These are phyloP conservation scores for Gnetum montanum DNA, from an alignment of 75 land plant species.

Conservation along the genomic window DNA sequence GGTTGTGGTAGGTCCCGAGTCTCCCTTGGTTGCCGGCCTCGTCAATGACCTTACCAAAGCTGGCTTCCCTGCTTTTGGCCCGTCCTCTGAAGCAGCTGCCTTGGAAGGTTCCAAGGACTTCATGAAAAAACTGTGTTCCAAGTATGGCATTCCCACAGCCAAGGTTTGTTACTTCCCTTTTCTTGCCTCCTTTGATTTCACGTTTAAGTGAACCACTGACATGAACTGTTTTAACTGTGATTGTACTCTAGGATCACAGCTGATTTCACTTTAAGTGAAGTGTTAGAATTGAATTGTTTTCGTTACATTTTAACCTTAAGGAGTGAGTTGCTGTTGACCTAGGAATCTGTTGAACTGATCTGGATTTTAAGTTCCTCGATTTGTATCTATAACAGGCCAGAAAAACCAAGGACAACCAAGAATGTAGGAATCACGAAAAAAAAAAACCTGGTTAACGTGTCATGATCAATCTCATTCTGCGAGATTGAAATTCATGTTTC, in stretches of 20 bases:
- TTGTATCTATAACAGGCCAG: neutral
- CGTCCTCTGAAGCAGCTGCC: slow-evolving; percentile 90
- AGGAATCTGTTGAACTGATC: neutral
- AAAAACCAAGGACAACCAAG: too few relatives aligned
- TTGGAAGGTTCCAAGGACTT: slow-evolving; percentile 92
- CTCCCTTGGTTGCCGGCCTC: slow-evolving; percentile 87
- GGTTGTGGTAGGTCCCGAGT: slow-evolving; percentile 94
- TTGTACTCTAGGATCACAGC: too few relatives aligned
- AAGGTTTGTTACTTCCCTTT: slow-evolving; percentile 31
- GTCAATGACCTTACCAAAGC: slow-evolving; percentile 65
- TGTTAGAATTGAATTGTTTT: too few relatives aligned
- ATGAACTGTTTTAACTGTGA: too few relatives aligned
- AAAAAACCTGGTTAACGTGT: neutral
- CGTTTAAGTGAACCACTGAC: neutral
- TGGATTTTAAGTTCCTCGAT: neutral
- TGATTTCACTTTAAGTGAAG: too few relatives aligned
- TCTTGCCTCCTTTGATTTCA: neutral
- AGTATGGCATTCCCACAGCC: slow-evolving; percentile 91
- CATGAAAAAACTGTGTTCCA: slow-evolving; percentile 89
- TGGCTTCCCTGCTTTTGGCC: slow-evolving; percentile 88
- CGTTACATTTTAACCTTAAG: too few relatives aligned
- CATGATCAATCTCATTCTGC: neutral
- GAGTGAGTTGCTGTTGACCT: too few relatives aligned
- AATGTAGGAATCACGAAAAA: too few relatives aligned
- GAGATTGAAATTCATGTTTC: too few relatives aligned